Percentiles rank a stretch among this genome's conserved stretches.
Conservation (phyloP, 441 rosid genomes). For the Hura crepitans region DNA sequence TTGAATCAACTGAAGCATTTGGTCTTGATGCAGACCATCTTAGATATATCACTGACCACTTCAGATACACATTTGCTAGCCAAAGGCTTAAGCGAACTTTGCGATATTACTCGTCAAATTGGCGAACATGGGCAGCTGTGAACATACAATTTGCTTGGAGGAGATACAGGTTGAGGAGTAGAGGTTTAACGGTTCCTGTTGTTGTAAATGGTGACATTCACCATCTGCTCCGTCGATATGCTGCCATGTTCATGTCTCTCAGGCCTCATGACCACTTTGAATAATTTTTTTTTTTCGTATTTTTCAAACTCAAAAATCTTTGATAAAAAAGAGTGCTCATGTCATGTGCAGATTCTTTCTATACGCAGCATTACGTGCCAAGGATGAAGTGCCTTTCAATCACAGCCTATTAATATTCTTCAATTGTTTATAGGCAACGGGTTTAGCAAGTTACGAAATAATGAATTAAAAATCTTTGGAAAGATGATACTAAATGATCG, state of each 20-base stretch:
- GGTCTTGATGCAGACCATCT: conserved; percentile 47
- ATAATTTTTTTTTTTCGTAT: no score
- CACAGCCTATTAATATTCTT: no score
- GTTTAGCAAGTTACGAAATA: no score
- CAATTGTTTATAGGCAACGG: no score
- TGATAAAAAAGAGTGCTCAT: no score
- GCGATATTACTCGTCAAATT: conserved; percentile 62
- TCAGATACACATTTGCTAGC: conserved; percentile 52
- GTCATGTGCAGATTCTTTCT: no score
- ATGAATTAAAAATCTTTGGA: no score
- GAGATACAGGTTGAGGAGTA: conserved; percentile 39
- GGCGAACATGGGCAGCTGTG: conserved; percentile 72
- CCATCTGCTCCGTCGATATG: conserved; percentile 42
- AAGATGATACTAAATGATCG: no score
- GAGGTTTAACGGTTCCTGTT: conserved; percentile 31
- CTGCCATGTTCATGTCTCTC: conserved; percentile 60
- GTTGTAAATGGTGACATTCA: conserved; percentile 24
- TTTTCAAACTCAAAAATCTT: no score
- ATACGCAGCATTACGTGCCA: no score
- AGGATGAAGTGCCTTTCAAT: no score
- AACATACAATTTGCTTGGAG: conserved; percentile 60
- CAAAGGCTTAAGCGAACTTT: conserved; percentile 47
- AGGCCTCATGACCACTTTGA: conserved; percentile 72
- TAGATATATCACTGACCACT: conserved; percentile 51
- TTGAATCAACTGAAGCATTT: conserved; percentile 51